Evolutionary conservation across 2,329 filamentous ascomycete genomes (phyloP), one percentile per base, ranked within the genome.

Genomic region (Lomentospora prolificans): DNA sequence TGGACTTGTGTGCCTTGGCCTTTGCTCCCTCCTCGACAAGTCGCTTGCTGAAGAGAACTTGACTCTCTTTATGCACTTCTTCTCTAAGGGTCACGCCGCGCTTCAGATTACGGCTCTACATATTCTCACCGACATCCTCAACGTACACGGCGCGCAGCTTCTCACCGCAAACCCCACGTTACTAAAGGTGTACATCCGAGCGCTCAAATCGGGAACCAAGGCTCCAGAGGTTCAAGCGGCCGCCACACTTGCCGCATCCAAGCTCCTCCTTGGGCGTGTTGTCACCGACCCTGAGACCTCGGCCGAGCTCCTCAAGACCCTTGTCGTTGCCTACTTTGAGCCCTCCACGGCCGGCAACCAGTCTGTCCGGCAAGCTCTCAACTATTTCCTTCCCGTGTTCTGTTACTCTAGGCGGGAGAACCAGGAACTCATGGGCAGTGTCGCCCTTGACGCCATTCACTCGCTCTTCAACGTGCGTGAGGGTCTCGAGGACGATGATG

Each of bases 341-440:
- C 90, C 92, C 0, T 82, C 87, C 3, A 94, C 88, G 3, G 79
- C 82, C 1, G 77, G 80, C 27, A 96, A 96, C 65, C 86, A 92
- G 61, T 84, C 84, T 7, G 84, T 96, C 5, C 79, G 90, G 22
- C 92, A 97, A 69, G 86, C 89, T 0, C 76, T 97, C 55, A 90
- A 89, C 61, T 97, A 97, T 70, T 96, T 96, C 77, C 75, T 97
- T 33, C 92, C 92, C 0, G 91, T 96, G 0, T 97, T 95, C 73
- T 94, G 89, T 69, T 95, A 92, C 69, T 91, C 87, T 6, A 81
- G 89, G 3, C 70, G 84, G 3, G 86, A 89, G 60, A 96, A 96
- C 64, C 90, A 94, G 60, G 80, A 86, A 27, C 78, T 90, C 31
- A 90, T 97, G 87, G 82, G 84, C 5, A 72, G 76, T 17, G 80